phyloP scores from a whole-genome alignment of 2,329 filamentous ascomycete species.

The Triangularia verruculosa region DNA sequence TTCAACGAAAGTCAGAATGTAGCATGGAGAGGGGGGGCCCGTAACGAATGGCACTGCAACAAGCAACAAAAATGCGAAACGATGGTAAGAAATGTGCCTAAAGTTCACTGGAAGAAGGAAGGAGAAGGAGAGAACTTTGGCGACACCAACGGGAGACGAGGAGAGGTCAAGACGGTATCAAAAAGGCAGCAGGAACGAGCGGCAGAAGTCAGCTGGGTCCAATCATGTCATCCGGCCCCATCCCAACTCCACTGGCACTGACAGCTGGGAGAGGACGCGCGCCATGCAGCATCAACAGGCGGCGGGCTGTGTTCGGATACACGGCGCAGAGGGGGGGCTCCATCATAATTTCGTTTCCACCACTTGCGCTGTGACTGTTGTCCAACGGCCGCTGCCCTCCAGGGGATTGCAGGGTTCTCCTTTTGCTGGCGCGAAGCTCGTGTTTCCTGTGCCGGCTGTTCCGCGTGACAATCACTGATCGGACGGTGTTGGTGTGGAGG shows the following conservation, averaged over 20 bases:
- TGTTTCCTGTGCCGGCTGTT: not conserved
- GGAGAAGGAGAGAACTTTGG: not conserved
- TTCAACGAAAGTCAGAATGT: conserved; percentile 15
- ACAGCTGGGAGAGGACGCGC: too few species aligned
- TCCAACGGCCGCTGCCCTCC: too few species aligned
- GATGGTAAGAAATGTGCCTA: not conserved
- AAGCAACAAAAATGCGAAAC: conserved; percentile 5
- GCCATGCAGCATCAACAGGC: not conserved
- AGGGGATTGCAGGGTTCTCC: not conserved
- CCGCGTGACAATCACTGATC: not conserved
- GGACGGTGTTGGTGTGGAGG: not conserved
- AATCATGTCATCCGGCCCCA: not conserved
- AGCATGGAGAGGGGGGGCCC: not conserved
- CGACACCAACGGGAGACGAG: not conserved
- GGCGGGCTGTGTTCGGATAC: not conserved
- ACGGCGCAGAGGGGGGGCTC: not conserved
- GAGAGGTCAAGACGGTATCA: not conserved
- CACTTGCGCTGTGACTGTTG: not conserved
- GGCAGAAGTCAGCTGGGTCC: not conserved
- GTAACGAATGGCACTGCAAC: not conserved
- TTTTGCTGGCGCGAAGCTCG: not conserved
- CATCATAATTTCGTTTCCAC: not conserved
- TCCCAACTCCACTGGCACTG: not conserved
- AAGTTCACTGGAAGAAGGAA: not conserved
- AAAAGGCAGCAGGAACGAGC: not conserved